These are phyloP conservation scores for Coemansia pectinata DNA, from an alignment of 192 early-diverging fungal genomes.

Conservation along the genomic window DNA sequence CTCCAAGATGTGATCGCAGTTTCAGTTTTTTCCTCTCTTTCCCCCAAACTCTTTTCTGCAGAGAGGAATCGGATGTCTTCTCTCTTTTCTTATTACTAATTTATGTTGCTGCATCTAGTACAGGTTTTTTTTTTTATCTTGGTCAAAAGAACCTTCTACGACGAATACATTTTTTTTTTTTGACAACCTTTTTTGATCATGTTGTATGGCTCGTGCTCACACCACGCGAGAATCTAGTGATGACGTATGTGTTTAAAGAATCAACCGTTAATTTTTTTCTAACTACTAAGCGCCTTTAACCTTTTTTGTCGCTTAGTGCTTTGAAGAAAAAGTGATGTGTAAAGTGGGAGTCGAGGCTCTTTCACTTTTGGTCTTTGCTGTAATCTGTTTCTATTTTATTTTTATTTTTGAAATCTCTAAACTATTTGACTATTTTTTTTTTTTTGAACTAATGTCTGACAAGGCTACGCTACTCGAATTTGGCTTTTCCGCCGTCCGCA, in stretches of 20 bases:
- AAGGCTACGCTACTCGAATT: constrained; percentile 46
- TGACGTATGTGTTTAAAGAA: neutral
- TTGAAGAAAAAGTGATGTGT: too few relatives aligned
- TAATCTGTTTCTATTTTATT: neutral
- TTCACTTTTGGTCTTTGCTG: constrained; percentile 1
- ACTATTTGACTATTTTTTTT: neutral
- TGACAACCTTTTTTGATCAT: too few relatives aligned
- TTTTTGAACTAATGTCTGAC: constrained; percentile 22
- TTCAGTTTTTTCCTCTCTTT: neutral
- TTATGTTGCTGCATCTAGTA: too few relatives aligned
- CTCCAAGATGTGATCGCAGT: neutral
- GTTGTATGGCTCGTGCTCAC: neutral
- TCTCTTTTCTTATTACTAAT: too few relatives aligned
- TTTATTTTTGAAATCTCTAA: neutral
- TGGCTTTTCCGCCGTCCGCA: constrained; percentile 35
- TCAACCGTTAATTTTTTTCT: too few relatives aligned
- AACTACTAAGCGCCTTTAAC: too few relatives aligned
- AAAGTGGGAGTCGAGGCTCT: neutral
- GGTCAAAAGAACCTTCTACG: neutral
- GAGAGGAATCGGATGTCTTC: too few relatives aligned
- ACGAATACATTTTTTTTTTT: neutral
- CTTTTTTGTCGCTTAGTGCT: too few relatives aligned
- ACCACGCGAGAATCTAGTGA: neutral
- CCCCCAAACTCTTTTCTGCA: neutral
- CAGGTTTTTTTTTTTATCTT: too few relatives aligned